These are phyloP conservation scores for Stygiomarasmius scandens DNA, from an alignment of 1,284 basidiomycete genomes.

Conservation along the genomic window DNA sequence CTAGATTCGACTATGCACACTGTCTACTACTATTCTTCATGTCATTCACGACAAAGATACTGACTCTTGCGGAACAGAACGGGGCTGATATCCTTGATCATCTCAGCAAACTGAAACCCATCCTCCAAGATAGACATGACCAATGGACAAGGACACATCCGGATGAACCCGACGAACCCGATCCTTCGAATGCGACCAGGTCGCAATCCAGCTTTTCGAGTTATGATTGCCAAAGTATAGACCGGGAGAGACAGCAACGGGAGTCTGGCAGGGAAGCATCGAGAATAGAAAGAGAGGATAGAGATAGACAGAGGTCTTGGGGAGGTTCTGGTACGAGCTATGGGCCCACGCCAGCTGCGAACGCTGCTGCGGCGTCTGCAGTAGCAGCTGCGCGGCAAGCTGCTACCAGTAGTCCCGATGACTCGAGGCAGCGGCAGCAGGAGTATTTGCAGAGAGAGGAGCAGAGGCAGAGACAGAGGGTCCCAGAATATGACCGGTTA, in stretches of 20 bases:
- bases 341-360: not conserved
- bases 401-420: slow-evolving; percentile 16
- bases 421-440: slow-evolving; percentile 7
- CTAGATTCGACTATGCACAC: not conserved
- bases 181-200: not conserved
- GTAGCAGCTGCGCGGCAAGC: slow-evolving; percentile 27
- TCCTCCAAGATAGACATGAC: slow-evolving; percentile 54
- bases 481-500: slow-evolving; percentile 1
- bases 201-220: not conserved
- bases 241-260: slow-evolving; percentile 18
- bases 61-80: slow-evolving; percentile 47
- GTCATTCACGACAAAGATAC: not conserved
- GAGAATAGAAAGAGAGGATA: not conserved
- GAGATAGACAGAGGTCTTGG: not conserved
- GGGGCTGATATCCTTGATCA: slow-evolving; percentile 66
- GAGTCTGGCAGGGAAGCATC: slow-evolving; percentile 20
- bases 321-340: not conserved
- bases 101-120: slow-evolving; percentile 52
- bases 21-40: not conserved
- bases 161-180: slow-evolving; percentile 15
- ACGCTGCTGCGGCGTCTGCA: slow-evolving; percentile 8
- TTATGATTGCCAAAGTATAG: not conserved
- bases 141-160: slow-evolving; percentile 45
- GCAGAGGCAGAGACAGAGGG: slow-evolving; percentile 33
- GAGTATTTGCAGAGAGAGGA: slow-evolving; percentile 33